Base-by-base conservation (phyloP, 345 rosid genomes). In the Erodium maritimum region DNA sequence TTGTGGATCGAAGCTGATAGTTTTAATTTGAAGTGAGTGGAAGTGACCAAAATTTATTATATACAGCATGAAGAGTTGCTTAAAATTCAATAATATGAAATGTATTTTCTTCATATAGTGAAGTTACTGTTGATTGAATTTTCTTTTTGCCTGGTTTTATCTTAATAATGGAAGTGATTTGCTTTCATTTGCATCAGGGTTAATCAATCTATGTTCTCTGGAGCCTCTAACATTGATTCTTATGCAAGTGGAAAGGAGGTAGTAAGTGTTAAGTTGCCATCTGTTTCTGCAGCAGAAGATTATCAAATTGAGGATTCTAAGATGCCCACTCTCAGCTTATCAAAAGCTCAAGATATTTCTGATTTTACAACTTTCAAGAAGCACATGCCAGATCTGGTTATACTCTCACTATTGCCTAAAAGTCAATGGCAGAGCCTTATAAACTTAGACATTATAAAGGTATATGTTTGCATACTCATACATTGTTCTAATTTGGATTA, bases 381-480 rank as follows among this genome's bases (percentile, higher is more conserved):
- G 59, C 91, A 82, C 73, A 90, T 87, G 56, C 99, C 97, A 1
- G 95, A 85, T 62, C 90, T 90, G 61, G 96, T 90, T 60, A 93
- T 96, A 52, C 85, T 90, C 29, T 93, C 96, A 29, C 61, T 90
- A 45, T 76, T 93, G 80, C 97, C 96, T 20, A 93, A 85, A 70
- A 85, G 88, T 81, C 97, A 93, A 61, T 93, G 97, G 99, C 97
- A 93, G 65, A 78, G 95, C 71, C 74, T 90, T 85, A 77, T 93
- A 75, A 93, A 87, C 81, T 77, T 93, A 69, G 97, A 90, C 72
- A 83, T 87, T 56, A 93, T 89, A 72, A 93, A 89, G 96, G 99
- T 93, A 42, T 42, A n/a, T n/a, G n/a, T n/a, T n/a, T n/a, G n/a
- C n/a, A n/a, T n/a, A n/a, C n/a, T n/a, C n/a, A n/a, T n/a, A n/a